Evolutionary conservation across 768 basidiomycete genomes (phyloP).

Genomic region (Xerocomellus amylosporus): DNA sequence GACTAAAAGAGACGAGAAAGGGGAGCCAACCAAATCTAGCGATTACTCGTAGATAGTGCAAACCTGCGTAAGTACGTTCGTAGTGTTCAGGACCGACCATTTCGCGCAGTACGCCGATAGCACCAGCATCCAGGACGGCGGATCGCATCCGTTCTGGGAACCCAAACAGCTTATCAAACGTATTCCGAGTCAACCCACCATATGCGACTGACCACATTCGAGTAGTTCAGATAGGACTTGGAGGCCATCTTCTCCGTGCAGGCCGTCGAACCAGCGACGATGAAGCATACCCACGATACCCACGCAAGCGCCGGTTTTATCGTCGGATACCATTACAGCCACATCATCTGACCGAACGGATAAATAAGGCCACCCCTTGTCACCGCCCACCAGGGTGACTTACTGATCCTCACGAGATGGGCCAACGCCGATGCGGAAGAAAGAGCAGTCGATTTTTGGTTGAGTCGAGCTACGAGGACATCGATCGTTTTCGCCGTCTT

Average conservation of each 20-base stretch:
- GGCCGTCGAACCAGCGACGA: constrained; percentile 29
- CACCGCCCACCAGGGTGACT: not conserved
- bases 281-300: constrained; percentile 22
- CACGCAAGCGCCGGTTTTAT: not conserved
- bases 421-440: constrained; percentile 20
- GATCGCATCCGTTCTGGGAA: constrained; percentile 16
- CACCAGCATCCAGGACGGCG: constrained; percentile 12
- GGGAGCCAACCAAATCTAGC: constrained; percentile 17
- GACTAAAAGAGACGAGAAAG: not conserved
- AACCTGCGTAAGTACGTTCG: constrained; percentile 13
- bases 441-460: constrained; percentile 16
- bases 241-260: constrained; percentile 27
- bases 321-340: constrained; percentile 3
- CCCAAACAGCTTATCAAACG: not conserved
- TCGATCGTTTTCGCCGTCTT: constrained; percentile 10
- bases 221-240: constrained; percentile 18
- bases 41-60: constrained; percentile 25
- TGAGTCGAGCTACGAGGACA: constrained; percentile 17
- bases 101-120: constrained; percentile 9
- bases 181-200: too few species aligned
- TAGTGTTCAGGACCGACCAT: constrained; percentile 15
- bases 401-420: constrained; percentile 19
- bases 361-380: not conserved
- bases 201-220: constrained; percentile 18
- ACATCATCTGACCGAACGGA: constrained; percentile 15